phyloP scores from a whole-genome alignment of 352 stramenopile genomes.

The Pythium sukuiense region DNA sequence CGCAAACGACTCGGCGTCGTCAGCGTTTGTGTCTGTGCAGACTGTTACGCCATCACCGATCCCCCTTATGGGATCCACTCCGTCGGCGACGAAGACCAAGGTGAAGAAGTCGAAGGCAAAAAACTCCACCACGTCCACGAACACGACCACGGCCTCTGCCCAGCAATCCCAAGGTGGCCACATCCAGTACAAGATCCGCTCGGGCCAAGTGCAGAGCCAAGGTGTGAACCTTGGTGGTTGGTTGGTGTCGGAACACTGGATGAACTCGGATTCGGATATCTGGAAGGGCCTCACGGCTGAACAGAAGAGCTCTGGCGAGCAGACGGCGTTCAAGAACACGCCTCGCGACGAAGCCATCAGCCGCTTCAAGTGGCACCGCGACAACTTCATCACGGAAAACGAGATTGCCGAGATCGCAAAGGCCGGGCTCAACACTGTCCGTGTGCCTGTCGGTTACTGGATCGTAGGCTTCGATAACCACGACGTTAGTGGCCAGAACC shows the following conservation, averaged over 20 bases:
- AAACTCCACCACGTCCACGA: neutral
- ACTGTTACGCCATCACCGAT: neutral
- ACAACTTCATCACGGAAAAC: constrained; percentile 65
- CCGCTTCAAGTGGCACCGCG: constrained; percentile 54
- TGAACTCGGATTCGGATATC: constrained; percentile 58
- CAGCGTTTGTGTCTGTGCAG: neutral
- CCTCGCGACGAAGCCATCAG: constrained; percentile 37
- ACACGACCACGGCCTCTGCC: neutral
- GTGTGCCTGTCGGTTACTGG: constrained; percentile 79
- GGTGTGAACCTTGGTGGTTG: constrained; percentile 79
- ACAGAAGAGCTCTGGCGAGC: constrained; percentile 52
- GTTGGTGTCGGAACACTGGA: constrained; percentile 82
- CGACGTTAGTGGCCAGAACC: constrained; percentile 36
- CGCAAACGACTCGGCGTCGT: constrained; percentile 11
- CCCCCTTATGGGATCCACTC: neutral
- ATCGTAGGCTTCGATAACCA: constrained; percentile 72
- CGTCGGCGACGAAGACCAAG: neutral
- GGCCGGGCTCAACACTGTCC: constrained; percentile 77
- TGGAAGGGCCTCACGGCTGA: constrained; percentile 48
- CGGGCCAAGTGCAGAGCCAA: constrained; percentile 41
- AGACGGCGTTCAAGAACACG: constrained; percentile 54
- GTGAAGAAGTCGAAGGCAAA: neutral
- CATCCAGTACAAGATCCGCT: constrained; percentile 60
- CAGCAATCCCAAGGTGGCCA: constrained; percentile 28
- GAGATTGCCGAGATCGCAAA: constrained; percentile 64